A percentile compares a stretch with the other conserved stretches of the same genome.
phyloP scores from a whole-genome alignment of 371 early-diverging fungal genomes.

The Mucor mucedo region DNA sequence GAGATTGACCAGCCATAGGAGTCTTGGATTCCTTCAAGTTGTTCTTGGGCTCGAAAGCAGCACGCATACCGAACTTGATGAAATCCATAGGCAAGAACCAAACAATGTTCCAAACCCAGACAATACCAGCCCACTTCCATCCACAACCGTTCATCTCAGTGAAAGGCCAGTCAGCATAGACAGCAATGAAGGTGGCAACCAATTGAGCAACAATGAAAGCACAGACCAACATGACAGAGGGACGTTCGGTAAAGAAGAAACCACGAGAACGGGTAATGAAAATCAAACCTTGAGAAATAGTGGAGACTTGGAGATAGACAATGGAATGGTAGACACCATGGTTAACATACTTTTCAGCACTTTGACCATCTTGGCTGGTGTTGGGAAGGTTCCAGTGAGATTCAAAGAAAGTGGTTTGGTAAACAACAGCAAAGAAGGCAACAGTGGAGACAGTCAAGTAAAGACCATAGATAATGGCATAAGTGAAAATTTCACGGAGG shows the following conservation, averaged over 20 bases:
- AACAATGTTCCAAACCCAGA: slow-evolving; percentile 81
- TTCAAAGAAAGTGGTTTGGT: slow-evolving; percentile 55
- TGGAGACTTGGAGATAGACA: slow-evolving; percentile 64
- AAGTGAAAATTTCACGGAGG: slow-evolving; percentile 61
- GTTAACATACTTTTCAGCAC: slow-evolving; percentile 50
- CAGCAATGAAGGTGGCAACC: slow-evolving; percentile 64
- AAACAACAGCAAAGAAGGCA: slow-evolving; percentile 54
- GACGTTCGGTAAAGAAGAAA: slow-evolving; percentile 63
- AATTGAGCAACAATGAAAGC: slow-evolving; percentile 65
- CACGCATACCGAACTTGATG: slow-evolving; percentile 75
- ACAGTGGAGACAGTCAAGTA: slow-evolving; percentile 65
- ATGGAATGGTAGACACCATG: slow-evolving; percentile 55
- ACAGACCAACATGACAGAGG: slow-evolving; percentile 55
- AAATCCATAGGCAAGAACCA: slow-evolving; percentile 79
- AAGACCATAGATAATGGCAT: slow-evolving; percentile 62
- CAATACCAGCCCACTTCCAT: slow-evolving; percentile 65
- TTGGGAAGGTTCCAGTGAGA: slow-evolving; percentile 26
- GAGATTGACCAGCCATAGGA: slow-evolving; percentile 44
- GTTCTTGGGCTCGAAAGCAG: slow-evolving; percentile 58
- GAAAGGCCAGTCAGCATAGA: slow-evolving; percentile 68
- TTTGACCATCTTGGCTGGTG: slow-evolving; percentile 41
- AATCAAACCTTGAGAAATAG: slow-evolving; percentile 65
- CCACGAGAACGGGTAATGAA: slow-evolving; percentile 68
- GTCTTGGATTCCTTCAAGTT: slow-evolving; percentile 39
- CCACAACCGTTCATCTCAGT: slow-evolving; percentile 62